Base-by-base conservation (phyloP, 176 grass and related monocot species). In the Chrysopogon serrulatus region DNA sequence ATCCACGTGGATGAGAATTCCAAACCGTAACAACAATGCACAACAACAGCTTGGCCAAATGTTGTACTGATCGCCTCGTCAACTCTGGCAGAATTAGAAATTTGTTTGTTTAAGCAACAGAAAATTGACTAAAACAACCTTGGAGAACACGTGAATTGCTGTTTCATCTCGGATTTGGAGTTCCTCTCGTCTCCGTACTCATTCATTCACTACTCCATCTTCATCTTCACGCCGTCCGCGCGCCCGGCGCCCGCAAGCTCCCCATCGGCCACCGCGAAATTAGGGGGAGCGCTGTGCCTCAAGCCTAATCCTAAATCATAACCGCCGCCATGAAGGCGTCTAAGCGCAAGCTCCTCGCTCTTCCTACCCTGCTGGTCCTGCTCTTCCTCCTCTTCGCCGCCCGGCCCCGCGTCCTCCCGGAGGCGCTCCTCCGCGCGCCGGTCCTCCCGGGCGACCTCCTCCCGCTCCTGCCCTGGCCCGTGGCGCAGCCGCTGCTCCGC, bases 371-470 rank as follows among this genome's bases (percentile, higher is more conserved):
- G 70, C 21, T 68, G 34, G 14, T 70, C 10, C 19, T 88, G 33
- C 2, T 77, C 82, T 9, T 76, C 27, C 34, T 88, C 30, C 30
- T 87, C 72, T 37, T 73, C 72, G 62, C 75, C 32, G 70, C 24
- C 27, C 77, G 73, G 27, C 86, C 53, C 3, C 30, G 82, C 68
- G 45, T 79, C 40, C 61, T 59, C 48, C 59, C 8, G 51, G 28
- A 83, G 63, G 30, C 15, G 4, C 23, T 74, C 32, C 65, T 84
- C 73, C 92, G 87, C 41, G 17, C 65, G 10, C 91, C 93, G 12
- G 76, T 95, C 49, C 87, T 85, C 11, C 82, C 85, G 40, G 60
- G 76, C 18, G 93, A 98, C 74, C 75, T 98, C 61, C 93, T 96
- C 47, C 93, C 96, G 42, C 84, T 98, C 30, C 89, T 98, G 6